phyloP scores from a whole-genome alignment of 2,329 filamentous ascomycete genomes.

The Trichoderma sp. region DNA sequence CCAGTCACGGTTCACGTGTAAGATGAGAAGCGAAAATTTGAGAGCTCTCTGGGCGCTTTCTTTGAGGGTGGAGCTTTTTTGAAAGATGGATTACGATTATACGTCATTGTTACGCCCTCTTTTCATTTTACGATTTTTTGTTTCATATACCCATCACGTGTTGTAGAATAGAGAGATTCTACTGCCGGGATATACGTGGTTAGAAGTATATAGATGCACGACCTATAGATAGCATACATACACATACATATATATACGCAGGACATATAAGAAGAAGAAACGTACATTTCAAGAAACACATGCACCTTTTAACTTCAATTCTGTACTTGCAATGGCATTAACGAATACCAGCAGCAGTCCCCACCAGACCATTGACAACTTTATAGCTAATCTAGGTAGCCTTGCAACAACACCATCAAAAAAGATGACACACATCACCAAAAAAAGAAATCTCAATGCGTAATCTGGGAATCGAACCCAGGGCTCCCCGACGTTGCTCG shows the following conservation, averaged over 20 bases:
- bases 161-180: slow-evolving; percentile 4
- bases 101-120: neutral
- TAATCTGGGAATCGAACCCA: slow-evolving; percentile 40
- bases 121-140: neutral
- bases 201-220: neutral
- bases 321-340: no score
- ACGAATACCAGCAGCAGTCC: neutral
- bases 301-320: neutral
- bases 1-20: neutral
- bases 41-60: neutral
- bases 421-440: slow-evolving; percentile 29
- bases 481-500: slow-evolving; percentile 38
- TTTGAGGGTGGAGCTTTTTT: neutral
- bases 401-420: neutral
- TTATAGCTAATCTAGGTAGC: neutral
- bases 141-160: slow-evolving; percentile 9
- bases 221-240: slow-evolving; percentile 11
- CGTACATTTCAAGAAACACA: neutral
- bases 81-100: neutral
- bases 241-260: slow-evolving; percentile 7
- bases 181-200: neutral
- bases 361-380: neutral
- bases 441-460: slow-evolving; percentile 28
- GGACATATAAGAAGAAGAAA: slow-evolving; percentile 11
- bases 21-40: neutral